Percentiles rank a stretch among this genome's conserved stretches.
Conservation (phyloP, 2,329 filamentous ascomycete species). For the Trichocomaceae sp. region DNA sequence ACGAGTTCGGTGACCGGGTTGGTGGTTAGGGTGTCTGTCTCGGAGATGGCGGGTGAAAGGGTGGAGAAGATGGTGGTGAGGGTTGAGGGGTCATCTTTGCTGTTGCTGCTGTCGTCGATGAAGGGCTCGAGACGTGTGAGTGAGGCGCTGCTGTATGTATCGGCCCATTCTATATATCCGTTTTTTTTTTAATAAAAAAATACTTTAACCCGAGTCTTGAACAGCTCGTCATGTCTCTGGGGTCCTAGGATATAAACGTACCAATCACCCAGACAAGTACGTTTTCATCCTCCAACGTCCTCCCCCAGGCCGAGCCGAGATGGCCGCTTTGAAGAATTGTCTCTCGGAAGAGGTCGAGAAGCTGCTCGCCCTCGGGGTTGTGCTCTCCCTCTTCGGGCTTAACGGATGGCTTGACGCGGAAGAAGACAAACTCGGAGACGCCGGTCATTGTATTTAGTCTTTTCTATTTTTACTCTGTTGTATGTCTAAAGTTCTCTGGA, state of each 20-base stretch:
- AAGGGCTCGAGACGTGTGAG: constrained; percentile 19
- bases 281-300: constrained; percentile 30
- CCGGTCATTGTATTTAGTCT: constrained; percentile 6
- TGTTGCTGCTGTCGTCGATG: constrained; percentile 14
- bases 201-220: no score
- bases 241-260: constrained; percentile 16
- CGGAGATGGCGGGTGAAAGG: constrained; percentile 23
- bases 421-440: constrained; percentile 32
- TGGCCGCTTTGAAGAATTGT: constrained; percentile 31
- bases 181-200: no score
- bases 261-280: constrained; percentile 33
- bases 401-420: constrained; percentile 31
- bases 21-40: constrained; percentile 24
- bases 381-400: constrained; percentile 32
- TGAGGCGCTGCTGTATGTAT: constrained; percentile 23
- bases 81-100: constrained; percentile 11
- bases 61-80: constrained; percentile 25
- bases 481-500: background rate
- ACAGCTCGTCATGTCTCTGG: background rate
- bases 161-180: constrained; percentile 26
- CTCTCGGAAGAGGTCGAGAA: constrained; percentile 24
- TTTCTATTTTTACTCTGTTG: background rate
- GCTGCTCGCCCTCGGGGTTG: constrained; percentile 26
- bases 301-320: constrained; percentile 31
- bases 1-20: constrained; percentile 47